Conservation (phyloP, 306 rosid species). For the Delonix regia region DNA sequence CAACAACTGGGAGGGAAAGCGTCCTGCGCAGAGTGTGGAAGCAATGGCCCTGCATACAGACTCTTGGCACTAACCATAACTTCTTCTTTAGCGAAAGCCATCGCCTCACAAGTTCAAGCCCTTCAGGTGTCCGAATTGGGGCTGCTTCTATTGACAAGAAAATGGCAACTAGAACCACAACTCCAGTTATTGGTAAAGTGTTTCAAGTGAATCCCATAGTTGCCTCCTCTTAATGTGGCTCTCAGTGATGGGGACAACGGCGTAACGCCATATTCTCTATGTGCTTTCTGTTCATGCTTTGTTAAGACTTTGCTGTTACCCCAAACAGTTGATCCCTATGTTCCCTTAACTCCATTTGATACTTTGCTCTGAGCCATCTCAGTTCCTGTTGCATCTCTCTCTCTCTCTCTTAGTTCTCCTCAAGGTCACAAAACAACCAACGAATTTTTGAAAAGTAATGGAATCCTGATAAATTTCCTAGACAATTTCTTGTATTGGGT, state of each 20-base stretch:
- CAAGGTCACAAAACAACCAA: constrained; percentile 38
- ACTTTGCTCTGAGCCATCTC: constrained; percentile 81
- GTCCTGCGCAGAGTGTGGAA: constrained; percentile 69
- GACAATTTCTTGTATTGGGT: constrained; percentile 34
- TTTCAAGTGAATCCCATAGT: constrained; percentile 39
- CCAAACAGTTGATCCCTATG: constrained; percentile 60
- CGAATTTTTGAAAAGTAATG: constrained; percentile 49
- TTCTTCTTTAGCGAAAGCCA: constrained; percentile 44
- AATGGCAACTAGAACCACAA: constrained; percentile 33
- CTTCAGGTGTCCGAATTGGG: constrained; percentile 53
- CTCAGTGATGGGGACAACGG: constrained; percentile 38
- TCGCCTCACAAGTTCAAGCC: constrained; percentile 55
- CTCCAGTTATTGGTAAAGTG: constrained; percentile 26
- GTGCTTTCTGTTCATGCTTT: constrained; percentile 35
- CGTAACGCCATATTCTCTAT: constrained; percentile 33
- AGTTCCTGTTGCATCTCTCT: constrained; percentile 62
- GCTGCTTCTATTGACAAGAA: constrained; percentile 46
- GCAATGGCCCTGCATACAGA: constrained; percentile 51
- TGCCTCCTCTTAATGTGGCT: constrained; percentile 40
- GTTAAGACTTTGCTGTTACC: constrained; percentile 42
- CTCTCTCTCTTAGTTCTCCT: constrained; percentile 53
- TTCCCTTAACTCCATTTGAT: constrained; percentile 75
- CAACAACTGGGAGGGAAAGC: constrained; percentile 89
- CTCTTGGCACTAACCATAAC: constrained; percentile 45
- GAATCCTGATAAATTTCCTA: constrained; percentile 43